Base-by-base conservation (phyloP, 306 rosid species). In the Cucurbita maxima region DNA sequence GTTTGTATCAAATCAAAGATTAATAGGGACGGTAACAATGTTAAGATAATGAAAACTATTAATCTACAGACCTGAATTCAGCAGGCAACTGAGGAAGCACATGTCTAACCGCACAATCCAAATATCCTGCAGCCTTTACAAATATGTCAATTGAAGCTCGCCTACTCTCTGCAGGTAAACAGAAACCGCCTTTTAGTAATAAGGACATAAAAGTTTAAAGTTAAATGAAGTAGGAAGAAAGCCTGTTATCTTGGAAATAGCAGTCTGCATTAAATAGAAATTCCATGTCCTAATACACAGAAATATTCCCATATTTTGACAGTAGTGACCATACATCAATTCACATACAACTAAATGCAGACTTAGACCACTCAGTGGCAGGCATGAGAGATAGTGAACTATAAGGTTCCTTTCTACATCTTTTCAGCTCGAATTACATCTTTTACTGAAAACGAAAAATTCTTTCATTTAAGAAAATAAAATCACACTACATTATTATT, bases 101-200 rank as follows among this genome's bases (percentile, higher is more conserved):
- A 66, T 90, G 90, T 78, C 83, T 85, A 60, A 94, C 97, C 16
- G 98, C 98, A 84, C 98, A 94, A 79, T 94, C 98, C 77, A 94
- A 82, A 85, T 86, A 86, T 80, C 97, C 97, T 72, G 98, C 92
- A 47, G 97, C 96, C 84, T 89, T 94, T 76, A 90, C 82, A 78
- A 94, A 89, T 76, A 94, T 80, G 77, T 94, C 98, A 78, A 94
- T 78, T 0, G 97, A 81, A 52, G 97, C 86, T 75, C 96, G 87
- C 82, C 94, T 89, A 82, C 76, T 90, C 84, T 94, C 98, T 94
- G 90, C 81, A 58, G 73, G 76, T 0, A 14, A 77, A 71, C 71
- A 80, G 78, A 80, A 50, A 75, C 37, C 8, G 12, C 52, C 11
- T 20, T 38, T 72, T 72, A 68, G 57, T 68, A 36, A 55, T 7